These are phyloP conservation scores for Penicillium atrosanguineum DNA, from an alignment of 495 filamentous ascomycete species.

Conservation along the genomic window DNA sequence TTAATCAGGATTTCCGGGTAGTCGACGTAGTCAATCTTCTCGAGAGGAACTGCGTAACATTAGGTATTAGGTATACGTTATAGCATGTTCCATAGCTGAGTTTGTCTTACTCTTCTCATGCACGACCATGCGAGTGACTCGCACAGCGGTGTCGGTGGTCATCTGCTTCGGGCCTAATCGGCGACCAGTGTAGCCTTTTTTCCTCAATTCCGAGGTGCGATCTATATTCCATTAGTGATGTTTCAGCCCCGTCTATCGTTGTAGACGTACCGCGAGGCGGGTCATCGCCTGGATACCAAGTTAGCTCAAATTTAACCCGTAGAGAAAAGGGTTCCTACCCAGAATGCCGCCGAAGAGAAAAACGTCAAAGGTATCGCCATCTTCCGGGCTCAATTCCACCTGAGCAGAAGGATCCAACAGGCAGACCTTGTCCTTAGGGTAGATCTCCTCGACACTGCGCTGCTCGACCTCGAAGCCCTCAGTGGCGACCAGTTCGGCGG, in stretches of 20 bases:
- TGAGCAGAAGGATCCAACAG: slow-evolving; percentile 82
- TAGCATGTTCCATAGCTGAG: background rate
- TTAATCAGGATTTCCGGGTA: slow-evolving; percentile 85
- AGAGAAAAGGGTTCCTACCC: slow-evolving; percentile 52
- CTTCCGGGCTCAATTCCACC: slow-evolving; percentile 76
- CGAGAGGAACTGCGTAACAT: slow-evolving; percentile 57
- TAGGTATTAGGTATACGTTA: background rate
- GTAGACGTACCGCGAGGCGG: slow-evolving; percentile 77
- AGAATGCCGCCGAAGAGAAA: slow-evolving; percentile 97
- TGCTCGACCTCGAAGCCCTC: slow-evolving; percentile 64
- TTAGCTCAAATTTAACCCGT: slow-evolving; percentile 11
- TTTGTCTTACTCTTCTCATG: slow-evolving; percentile 67
- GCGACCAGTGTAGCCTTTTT: slow-evolving; percentile 86
- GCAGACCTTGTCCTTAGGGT: slow-evolving; percentile 69
- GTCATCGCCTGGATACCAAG: slow-evolving; percentile 70
- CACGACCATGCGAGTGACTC: slow-evolving; percentile 86
- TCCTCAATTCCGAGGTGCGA: slow-evolving; percentile 86
- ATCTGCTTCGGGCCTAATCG: slow-evolving; percentile 92
- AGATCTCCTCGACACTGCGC: slow-evolving; percentile 75
- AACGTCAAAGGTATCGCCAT: slow-evolving; percentile 78
- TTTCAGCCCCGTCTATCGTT: background rate
- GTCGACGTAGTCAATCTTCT: slow-evolving; percentile 77
- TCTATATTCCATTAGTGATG: slow-evolving; percentile 49
- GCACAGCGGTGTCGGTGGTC: slow-evolving; percentile 96
- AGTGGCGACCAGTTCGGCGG: slow-evolving; percentile 55